These are phyloP conservation scores for Xylariomycetidae sp. DNA, from an alignment of 2,329 filamentous ascomycete species.

Conservation along the genomic window DNA sequence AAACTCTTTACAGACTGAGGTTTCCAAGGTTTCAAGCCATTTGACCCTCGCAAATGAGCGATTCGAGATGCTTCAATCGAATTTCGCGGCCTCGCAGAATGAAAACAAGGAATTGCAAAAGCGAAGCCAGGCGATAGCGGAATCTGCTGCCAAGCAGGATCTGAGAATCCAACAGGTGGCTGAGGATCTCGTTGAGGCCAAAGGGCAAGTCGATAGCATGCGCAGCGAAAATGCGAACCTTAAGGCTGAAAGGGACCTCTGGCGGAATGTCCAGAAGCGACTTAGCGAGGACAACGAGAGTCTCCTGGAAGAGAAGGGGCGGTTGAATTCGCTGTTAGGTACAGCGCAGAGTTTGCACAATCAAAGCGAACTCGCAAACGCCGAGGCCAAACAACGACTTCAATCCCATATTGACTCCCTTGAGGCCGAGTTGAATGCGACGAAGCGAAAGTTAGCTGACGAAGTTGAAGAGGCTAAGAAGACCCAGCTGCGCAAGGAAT, in stretches of 20 bases:
- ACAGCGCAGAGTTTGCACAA: conserved; percentile 88
- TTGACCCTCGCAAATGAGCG: conserved; percentile 77
- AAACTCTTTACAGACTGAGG: conserved; percentile 74
- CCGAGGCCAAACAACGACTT: conserved; percentile 74
- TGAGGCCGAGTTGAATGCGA: conserved; percentile 71
- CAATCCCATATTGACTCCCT: conserved; percentile 74
- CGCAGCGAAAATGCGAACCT: conserved; percentile 88
- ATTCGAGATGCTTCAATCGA: conserved; percentile 83
- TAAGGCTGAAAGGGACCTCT: conserved; percentile 90
- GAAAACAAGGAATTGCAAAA: conserved; percentile 88
- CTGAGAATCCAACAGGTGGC: conserved; percentile 85
- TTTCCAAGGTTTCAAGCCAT: conserved; percentile 75
- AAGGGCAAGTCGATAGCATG: conserved; percentile 76
- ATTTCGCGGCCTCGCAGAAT: conserved; percentile 75
- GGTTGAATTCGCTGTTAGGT: conserved; percentile 76
- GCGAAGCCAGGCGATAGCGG: conserved; percentile 69
- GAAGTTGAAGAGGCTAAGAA: conserved; percentile 85
- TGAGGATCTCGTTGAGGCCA: conserved; percentile 86
- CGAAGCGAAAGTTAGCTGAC: conserved; percentile 77
- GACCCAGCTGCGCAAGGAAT: conserved; percentile 77
- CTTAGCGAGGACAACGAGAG: conserved; percentile 84
- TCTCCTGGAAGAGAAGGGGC: conserved; percentile 76
- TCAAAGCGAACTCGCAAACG: conserved; percentile 80
- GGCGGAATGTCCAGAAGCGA: conserved; percentile 88
- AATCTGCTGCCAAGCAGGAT: conserved; percentile 85